Evolutionary conservation across 305 asterid genomes (phyloP), one percentile per base, ranked within the genome.

Genomic region (Rubia balearica): DNA sequence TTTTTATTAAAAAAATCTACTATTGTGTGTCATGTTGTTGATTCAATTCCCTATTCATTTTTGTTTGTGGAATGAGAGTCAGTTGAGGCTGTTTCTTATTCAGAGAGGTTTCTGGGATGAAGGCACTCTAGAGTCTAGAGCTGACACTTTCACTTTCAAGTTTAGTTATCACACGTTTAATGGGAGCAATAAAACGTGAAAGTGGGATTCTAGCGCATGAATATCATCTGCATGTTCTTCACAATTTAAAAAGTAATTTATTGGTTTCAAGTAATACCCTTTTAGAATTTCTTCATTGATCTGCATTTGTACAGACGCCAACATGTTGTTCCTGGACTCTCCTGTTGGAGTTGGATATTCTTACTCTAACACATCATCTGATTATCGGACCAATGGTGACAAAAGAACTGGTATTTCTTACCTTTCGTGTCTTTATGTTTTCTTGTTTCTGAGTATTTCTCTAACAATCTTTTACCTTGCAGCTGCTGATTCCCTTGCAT

Each of bases 281-380:
- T 49, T 17, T 30, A 13, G 53, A 66, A 40, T 22, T 61, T 5
- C 40, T 63, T 61, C 43, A 62, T 74, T 69, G 45, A 12, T 21
- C 10, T 73, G 56, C 60, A 45, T 42, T 75, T 70, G 65, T 88
- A 80, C 95, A 90, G 98, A 68, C 76, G 97, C 98, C 68, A 93
- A 93, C 77, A 46, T 93, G 77, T 76, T 93, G 78, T 93, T 90
- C 81, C 71, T 90, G 71, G 98, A 93, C 81, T 88, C 98, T 63
- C 98, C 98, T 3, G 96, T 84, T 74, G 98, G 97, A 67, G 98
- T 93, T 76, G 98, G 98, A 48, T 93, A 74, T 79, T 93, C 98
- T 11, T 93, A 88, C 77, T 90, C 98, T 61, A 93, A 90, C 82
- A 85, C 90, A 73, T 86, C 97, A 36, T 79, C 90, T 65, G 98